Base-by-base conservation (phyloP, 352 stramenopile species). In the Phytophthora capsici region DNA sequence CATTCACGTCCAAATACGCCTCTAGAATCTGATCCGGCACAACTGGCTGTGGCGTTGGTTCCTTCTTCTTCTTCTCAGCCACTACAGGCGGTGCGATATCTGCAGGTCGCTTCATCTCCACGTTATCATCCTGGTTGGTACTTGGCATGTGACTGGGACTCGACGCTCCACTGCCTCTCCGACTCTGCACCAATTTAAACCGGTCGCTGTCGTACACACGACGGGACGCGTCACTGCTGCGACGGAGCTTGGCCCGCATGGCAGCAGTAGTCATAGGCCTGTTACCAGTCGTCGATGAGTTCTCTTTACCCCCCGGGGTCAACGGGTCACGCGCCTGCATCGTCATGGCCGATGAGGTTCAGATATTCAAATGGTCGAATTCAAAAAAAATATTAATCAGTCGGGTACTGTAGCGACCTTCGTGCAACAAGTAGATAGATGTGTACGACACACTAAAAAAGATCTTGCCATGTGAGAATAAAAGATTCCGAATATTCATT, bases 21-120 rank as follows among this genome's bases (percentile, higher is more conserved):
- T 94, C 86, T 32, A 89, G 76, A 54, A 94, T 89, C 53, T 83
- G 76, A 41, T 91, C 75, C 5, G 79, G 77, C 16, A 88, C 79
- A 2, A 76, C 44, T 17, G 66, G 70, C 48, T 80, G 70, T 16
- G 73, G 71, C 14, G 69, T 71, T 1, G 66, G 63, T 40, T 80
- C 70, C 57, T 82, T 82, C 38, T 70, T 75, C 26, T 62, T 69
- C 63, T 69, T 56, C 36, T 68, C 44, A 17, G 38, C 28, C 6
- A 40, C 41, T 23, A 32, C 25, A 10, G 65, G 45, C 23, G 59
- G 43, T 22, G 28, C 56, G 3, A 19, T 2, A 9, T 57, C 51
- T 1, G 41, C 25, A 3, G 40, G 40, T 5, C 25, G 54, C 37
- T 59, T 59, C 26, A 60, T 63, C 1, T 77, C 60, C 1, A 62